These are phyloP conservation scores for Prunus fruticosa DNA, from an alignment of 306 rosid genomes.

Conservation along the genomic window DNA sequence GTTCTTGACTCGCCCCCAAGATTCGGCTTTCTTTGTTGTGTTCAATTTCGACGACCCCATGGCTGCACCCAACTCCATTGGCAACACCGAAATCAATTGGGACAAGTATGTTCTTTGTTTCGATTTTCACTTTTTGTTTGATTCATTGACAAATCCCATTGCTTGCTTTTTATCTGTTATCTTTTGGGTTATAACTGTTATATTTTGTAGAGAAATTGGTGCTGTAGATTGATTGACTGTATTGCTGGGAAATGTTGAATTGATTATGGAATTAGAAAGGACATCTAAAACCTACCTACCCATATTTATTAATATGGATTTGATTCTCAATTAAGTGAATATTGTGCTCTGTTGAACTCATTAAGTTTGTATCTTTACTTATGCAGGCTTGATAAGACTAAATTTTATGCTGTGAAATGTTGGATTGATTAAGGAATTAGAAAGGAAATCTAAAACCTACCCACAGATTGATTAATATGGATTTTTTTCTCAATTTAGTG, in stretches of 20 bases:
- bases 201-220: background rate
- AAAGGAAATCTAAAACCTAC: background rate
- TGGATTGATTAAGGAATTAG: background rate
- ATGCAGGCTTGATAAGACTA: background rate
- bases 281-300: background rate
- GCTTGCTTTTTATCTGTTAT: background rate
- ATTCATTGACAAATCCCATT: background rate
- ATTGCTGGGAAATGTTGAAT: background rate
- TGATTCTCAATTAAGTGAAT: background rate
- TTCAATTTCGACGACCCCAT: constrained; percentile 28
- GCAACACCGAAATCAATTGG: constrained; percentile 87
- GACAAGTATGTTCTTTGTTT: constrained; percentile 54
- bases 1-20: constrained; percentile 18
- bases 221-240: background rate
- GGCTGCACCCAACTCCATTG: constrained; percentile 52
- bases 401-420: background rate
- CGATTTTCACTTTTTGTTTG: background rate
- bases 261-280: background rate
- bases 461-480: background rate
- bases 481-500: background rate
- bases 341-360: background rate
- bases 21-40: background rate
- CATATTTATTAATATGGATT: background rate
- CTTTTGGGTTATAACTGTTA: background rate
- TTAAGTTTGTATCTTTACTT: background rate